Evolutionary conservation across 2,329 filamentous ascomycete species (phyloP), one percentile per base, ranked within the genome.

Genomic region (Cercospora sp.): DNA sequence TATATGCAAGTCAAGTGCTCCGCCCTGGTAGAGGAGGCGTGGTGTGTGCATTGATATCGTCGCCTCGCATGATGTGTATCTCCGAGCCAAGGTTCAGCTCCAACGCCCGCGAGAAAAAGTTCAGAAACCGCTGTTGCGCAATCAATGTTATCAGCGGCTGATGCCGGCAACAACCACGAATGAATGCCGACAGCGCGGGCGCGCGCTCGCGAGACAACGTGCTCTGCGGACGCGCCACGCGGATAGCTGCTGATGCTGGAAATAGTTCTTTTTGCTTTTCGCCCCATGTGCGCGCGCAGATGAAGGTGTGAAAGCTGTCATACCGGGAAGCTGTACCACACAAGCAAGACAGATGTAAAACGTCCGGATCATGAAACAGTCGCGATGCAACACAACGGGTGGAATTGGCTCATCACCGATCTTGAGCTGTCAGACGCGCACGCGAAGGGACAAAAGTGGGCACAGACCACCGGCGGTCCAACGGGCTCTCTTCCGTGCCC

Each of bases 111-210:
- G n/a, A 20, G 51, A 20, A 58, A 30, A 13, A 13, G n/a, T 28
- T 10, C n/a, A 20, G 23, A 58, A 13, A 10, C 13, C 30, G 26
- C 13, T 30, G 53, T 58, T 31, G 53, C 53, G 53, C 53, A 58
- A 58, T 58, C 28, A 31, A 33, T 58, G 55, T 36, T 58, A 31
- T 58, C 55, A 33, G 55, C 55, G 55, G 53, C 26, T 30, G 53
- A 31, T 58, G 26, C 53, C 53, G 30, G 53, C 26, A 58, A 30
- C 53, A 31, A 58, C 53, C 53, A 58, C 53, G 53, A 58, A 51
- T 20, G 26, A 33, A 58, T 58, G 53, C 53, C 45, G 45, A 51
- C 45, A 26, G 53, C 13, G 53, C 53, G 53, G 53, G 53, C 53
- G n/a, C 28, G 51, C 12, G 23, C 51, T 26, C 51, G 51, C 20